These are phyloP conservation scores for Fraxinus sp. DNA, from an alignment of 305 asterid species.

Conservation along the genomic window DNA sequence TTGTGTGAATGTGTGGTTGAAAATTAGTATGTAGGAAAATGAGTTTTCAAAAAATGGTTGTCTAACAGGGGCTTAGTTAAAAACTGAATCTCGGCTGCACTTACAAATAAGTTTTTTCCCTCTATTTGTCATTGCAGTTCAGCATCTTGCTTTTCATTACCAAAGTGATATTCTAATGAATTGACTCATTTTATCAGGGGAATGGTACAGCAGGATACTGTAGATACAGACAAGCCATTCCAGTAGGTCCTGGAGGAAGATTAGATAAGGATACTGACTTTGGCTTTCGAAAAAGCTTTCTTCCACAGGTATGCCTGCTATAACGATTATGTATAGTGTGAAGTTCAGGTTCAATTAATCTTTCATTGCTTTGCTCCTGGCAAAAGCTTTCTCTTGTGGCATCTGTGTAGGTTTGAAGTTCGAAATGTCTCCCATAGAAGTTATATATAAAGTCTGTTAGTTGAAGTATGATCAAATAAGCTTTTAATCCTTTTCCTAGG, in stretches of 20 bases:
- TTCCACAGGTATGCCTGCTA: conserved; percentile 60
- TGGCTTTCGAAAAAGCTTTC: conserved; percentile 70
- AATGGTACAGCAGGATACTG: conserved; percentile 72
- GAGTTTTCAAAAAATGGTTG: not conserved
- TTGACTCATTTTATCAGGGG: conserved; percentile 41
- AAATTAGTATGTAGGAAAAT: not conserved
- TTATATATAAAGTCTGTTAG: not conserved
- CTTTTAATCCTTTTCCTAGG: not conserved
- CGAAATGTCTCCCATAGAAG: not conserved
- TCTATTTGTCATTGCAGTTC: not conserved
- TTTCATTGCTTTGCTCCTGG: not conserved
- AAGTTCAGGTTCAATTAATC: not conserved
- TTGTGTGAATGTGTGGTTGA: not conserved
- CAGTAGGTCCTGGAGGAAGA: conserved; percentile 68
- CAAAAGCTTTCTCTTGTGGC: not conserved
- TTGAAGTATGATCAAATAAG: not conserved
- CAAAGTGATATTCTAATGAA: not conserved
- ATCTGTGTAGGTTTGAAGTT: not conserved
- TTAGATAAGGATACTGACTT: conserved; percentile 64
- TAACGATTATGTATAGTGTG: not conserved
- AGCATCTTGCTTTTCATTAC: not conserved
- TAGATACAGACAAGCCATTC: conserved; percentile 83
- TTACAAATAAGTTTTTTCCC: not conserved
- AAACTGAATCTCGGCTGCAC: not conserved
- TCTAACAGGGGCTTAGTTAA: not conserved